Conservation (phyloP, 2,329 filamentous ascomycete species). For the Trichoderma semiorbis region DNA sequence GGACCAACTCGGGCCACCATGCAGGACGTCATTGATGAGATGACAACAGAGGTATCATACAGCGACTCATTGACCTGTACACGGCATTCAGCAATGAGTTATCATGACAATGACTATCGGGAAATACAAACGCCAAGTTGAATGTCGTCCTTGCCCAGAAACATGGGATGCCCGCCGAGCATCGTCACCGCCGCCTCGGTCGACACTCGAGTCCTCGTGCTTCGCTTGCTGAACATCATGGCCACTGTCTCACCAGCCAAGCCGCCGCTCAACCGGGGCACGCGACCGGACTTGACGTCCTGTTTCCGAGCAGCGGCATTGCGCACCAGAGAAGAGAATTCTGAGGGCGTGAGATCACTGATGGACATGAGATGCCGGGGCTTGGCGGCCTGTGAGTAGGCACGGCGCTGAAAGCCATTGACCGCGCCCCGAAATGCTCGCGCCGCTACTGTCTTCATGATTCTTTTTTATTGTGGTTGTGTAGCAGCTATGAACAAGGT, state of each 20-base stretch:
- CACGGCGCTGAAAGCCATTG: constrained; percentile 39
- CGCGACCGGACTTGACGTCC: constrained; percentile 64
- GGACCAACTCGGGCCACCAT: constrained; percentile 76
- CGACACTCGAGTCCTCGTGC: constrained; percentile 87
- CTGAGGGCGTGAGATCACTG: constrained; percentile 73
- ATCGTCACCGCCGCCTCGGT: constrained; percentile 87
- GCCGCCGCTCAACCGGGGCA: constrained; percentile 55
- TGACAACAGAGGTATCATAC: constrained; percentile 86
- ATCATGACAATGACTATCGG: neutral
- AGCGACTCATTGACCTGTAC: constrained; percentile 82
- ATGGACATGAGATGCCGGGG: constrained; percentile 92
- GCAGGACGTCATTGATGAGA: constrained; percentile 88
- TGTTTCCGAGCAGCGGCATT: constrained; percentile 77
- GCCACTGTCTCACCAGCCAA: constrained; percentile 79
- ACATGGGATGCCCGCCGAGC: constrained; percentile 93
- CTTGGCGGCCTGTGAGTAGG: constrained; percentile 38
- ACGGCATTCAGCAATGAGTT: constrained; percentile 10
- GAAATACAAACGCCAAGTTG: constrained; percentile 71
- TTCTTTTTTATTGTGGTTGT: neutral
- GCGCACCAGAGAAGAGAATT: constrained; percentile 77
- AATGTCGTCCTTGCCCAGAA: constrained; percentile 91
- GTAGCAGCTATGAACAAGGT: neutral
- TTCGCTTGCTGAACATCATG: constrained; percentile 96
- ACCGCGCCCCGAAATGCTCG: constrained; percentile 34
- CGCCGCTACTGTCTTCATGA: constrained; percentile 35